Base-by-base conservation (phyloP, 2,329 filamentous ascomycete genomes). In the Colletotrichum lentis region DNA sequence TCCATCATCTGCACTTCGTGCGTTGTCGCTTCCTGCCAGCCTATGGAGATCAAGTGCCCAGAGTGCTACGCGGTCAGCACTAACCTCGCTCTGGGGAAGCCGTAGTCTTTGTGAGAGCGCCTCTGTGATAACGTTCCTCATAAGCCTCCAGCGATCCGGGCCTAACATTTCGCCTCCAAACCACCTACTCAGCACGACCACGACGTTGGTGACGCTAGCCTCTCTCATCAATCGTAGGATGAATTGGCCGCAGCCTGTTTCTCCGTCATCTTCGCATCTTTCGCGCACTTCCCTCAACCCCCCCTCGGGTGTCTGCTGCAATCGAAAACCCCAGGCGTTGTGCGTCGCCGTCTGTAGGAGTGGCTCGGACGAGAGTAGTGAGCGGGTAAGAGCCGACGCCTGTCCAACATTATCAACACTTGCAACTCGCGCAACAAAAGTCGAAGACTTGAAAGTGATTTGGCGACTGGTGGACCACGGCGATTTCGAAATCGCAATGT, bases 141-240 rank as follows among this genome's bases (percentile, higher is more conserved):
- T 90, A 67, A 90, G 81, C 14, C 86, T 81, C 86, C 86, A 90
- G 20, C 88, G 82, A 72, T 90, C 87, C 0, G 85, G 83, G 0
- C 88, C 87, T 3, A 90, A 80, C 81, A 90, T 83, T 11, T 86
- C 78, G 8, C 88, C 88, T 22, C 88, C 87, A 69, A 85, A 90
- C 87, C 87, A 90, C 43, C 88, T 80, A 18, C 85, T 86, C 72
- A 90, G 81, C 7, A 90, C 85, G 16, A 89, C 83, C 1, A 89
- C 73, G 0, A 83, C 84, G 70, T 87, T 83, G 14, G 82, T 80
- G 5, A 84, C 76, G 55, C 83, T 78, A 5, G 82, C 79, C 66
- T 86, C 84, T 61, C 83, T 80, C 77, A 90, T 79, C 35, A 86
- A 74, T 41, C 83, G 80, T 18, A 89, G 78, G 66, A 90, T 77